phyloP scores from a whole-genome alignment of 257 asterid species.

The Solanum ossicruentum region DNA sequence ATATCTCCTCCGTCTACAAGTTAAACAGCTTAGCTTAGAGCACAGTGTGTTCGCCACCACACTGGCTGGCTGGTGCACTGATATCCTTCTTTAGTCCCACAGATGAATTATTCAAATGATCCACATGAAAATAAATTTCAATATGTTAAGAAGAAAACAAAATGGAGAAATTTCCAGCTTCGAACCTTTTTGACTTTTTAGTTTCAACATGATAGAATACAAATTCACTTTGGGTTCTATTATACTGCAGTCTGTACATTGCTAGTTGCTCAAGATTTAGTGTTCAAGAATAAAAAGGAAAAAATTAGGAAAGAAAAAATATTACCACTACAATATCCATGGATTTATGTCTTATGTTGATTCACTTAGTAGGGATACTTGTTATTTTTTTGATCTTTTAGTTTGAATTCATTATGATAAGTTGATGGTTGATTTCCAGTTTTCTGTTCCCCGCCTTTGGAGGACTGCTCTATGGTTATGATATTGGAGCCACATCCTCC shows the following conservation, averaged over 20 bases:
- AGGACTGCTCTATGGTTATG: constrained; percentile 92
- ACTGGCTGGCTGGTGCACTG: too few relatives aligned
- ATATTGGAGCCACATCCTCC: constrained; percentile 93
- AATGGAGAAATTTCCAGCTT: background rate
- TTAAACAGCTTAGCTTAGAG: too few relatives aligned
- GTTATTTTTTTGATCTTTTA: background rate
- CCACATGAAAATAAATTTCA: background rate
- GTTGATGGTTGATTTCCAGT: constrained; percentile 30
- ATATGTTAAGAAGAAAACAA: background rate
- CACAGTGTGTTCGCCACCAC: too few relatives aligned
- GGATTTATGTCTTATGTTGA: background rate
- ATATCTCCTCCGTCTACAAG: too few relatives aligned
- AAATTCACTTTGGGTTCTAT: background rate
- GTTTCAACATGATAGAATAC: background rate
- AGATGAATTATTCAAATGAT: background rate
- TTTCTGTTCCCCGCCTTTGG: constrained; percentile 94
- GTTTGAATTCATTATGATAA: background rate
- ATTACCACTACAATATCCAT: background rate
- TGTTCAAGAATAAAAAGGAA: background rate
- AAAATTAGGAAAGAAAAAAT: background rate
- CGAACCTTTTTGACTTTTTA: background rate
- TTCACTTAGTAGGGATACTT: background rate
- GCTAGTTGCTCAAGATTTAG: background rate
- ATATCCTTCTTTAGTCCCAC: background rate
- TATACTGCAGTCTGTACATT: background rate